A percentile compares a stretch with the other conserved stretches of the same genome.
These are phyloP conservation scores for Xerophyta viscosa DNA, from an alignment of 106 monocot genomes.

Conservation along the genomic window DNA sequence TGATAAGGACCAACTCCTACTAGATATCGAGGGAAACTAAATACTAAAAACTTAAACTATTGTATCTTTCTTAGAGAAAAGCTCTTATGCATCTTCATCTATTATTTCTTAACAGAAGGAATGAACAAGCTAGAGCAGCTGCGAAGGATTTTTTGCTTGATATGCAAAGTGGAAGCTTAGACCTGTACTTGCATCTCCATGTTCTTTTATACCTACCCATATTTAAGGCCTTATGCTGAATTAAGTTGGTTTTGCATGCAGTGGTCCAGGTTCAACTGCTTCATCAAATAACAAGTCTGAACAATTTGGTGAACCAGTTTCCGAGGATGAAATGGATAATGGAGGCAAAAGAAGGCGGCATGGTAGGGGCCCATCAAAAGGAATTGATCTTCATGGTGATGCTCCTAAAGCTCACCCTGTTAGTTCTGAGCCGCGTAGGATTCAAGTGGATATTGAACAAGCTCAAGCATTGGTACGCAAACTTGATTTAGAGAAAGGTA, in stretches of 20 bases:
- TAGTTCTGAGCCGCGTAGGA: conserved; percentile 51
- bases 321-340: conserved; percentile 71
- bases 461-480: conserved; percentile 65
- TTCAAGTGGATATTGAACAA: conserved; percentile 73
- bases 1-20: too few species aligned
- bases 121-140: conserved; percentile 45
- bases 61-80: too few species aligned
- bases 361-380: conserved; percentile 51
- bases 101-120: conserved; percentile 72
- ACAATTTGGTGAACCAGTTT: conserved; percentile 62
- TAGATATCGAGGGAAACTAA: too few species aligned
- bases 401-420: conserved; percentile 75
- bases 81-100: too few species aligned
- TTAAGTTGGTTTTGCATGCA: conserved; percentile 12
- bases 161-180: conserved; percentile 79
- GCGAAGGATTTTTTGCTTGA: conserved; percentile 87
- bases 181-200: conserved; percentile 48
- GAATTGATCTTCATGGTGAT: conserved; percentile 41
- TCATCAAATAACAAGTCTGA: conserved; percentile 36
- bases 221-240: neutral
- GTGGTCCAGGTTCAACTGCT: conserved; percentile 61
- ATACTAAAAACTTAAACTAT: too few species aligned
- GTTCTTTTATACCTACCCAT: neutral
- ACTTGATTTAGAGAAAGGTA: conserved; percentile 84
- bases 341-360: conserved; percentile 78